Evolutionary conservation across 192 early-diverging fungal species (phyloP), one percentile per base, ranked within the genome.

Genomic region (Backusella circina): DNA sequence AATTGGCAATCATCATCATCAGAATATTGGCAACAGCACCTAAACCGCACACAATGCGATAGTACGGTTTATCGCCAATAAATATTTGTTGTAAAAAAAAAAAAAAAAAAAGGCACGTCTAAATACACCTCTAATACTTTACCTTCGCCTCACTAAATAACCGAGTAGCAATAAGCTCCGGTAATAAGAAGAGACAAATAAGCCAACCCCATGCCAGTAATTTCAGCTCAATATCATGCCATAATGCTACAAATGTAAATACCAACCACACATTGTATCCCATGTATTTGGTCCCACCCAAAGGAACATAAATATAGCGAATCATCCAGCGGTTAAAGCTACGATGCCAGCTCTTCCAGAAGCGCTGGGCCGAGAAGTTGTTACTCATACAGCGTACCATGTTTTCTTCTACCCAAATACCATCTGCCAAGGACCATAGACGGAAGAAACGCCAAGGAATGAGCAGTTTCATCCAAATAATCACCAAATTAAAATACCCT

Each of bases 401-500:
- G 80, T 99, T 99, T 77, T 99, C 98, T 10, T 90, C 84, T 1
- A 91, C 90, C 44, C 93, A 92, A 32, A 99, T 83, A 6, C 95
- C 94, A 79, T 99, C 98, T n/a, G 87, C 80, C 82, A 98, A 80
- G 0, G 95, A 95, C 98, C 98, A 99, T 66, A 98, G 86, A 38
- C 98, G 87, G 81, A 97, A 98, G 84, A 97, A 98, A 38, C 98
- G 87, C 98, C 98, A 99, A 67, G 96, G 97, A 36, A 99, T 92
- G 74, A 97, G 83, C 16, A 99, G 82, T 89, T 94, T 98, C 38
- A 99, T 88, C 97, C 97, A 99, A 70, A 99, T 95, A 67, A 95
- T 86, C 57, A 92, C 88, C 36, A 99, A 83, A 80, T 95, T 94
- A 83, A 95, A 94, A 73, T 93, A 95, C 9, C 95, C 96, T 65